Evolutionary conservation across 192 early-diverging fungal species (phyloP).

Genomic region (Linderina pennispora): DNA sequence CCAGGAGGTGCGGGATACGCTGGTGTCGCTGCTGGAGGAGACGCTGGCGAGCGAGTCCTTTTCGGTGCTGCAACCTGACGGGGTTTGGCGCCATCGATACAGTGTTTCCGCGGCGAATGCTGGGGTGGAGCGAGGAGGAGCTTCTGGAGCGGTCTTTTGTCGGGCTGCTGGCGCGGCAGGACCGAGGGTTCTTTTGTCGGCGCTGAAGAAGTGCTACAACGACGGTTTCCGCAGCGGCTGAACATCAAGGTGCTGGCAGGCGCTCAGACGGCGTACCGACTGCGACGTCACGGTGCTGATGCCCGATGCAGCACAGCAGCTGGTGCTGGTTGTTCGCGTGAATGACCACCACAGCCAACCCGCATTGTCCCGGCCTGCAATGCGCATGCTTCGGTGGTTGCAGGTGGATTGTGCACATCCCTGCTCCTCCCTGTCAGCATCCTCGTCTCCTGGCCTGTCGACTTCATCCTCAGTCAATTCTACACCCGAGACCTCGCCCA

Average conservation of each 20-base stretch:
- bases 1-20: conserved; percentile 5
- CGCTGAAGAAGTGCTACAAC: conserved; percentile 27
- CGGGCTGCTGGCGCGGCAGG: conserved; percentile 29
- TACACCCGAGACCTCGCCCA: neutral
- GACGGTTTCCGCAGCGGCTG: conserved; percentile 38
- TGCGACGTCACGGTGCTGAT: conserved; percentile 47
- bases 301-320: conserved; percentile 36
- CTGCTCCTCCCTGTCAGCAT: neutral
- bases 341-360: conserved; percentile 28
- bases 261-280: too few relatives aligned
- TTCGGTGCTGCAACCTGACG: conserved; percentile 32
- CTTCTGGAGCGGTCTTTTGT: conserved; percentile 38
- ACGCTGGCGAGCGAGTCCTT: conserved; percentile 21
- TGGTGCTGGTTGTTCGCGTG: conserved; percentile 38
- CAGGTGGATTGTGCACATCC: neutral
- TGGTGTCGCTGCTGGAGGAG: conserved; percentile 13
- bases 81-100: conserved; percentile 39
- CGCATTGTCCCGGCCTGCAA: too few relatives aligned
- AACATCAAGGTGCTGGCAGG: too few relatives aligned
- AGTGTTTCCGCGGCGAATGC: conserved; percentile 37
- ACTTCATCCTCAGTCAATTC: neutral
- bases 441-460: neutral
- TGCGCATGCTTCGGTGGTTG: neutral
- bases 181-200: conserved; percentile 33
- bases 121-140: conserved; percentile 29